Evolutionary conservation across 163 green algal genomes (phyloP), one percentile per base, ranked within the genome.

Genomic region (Coccomyxa subellipsoidea): DNA sequence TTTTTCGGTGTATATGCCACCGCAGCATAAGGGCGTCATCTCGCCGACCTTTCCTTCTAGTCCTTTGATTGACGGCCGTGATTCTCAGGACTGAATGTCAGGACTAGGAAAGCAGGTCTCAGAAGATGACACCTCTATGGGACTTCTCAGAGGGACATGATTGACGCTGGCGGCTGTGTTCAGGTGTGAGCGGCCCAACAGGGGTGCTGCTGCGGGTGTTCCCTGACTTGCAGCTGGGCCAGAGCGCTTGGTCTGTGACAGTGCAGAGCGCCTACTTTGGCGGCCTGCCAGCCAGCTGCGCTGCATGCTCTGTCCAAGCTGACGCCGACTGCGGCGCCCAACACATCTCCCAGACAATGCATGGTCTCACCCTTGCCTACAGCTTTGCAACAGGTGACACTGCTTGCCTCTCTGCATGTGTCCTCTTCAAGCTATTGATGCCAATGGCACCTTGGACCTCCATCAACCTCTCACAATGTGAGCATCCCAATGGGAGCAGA

Each of bases 201-300:
- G 29, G 66, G 10, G 66, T 73, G 27, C 29, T 37, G 66, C 66
- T 73, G 66, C 29, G 12, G 18, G 27, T 73, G 66, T 18, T 18
- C 18, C 29, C 66, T 23, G 66, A 59, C 15, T 12, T 18, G 1
- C 66, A 10, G 27, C 4, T 34, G 21, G 2, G 27, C 21, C 21
- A 73, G 66, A 18, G 18, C 2, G 21, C 66, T 23, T 73, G 66
- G 66, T 18, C 2, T 4, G 7, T 35, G 4, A 0, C n/a, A 9
- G 29, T 73, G 66, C 66, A 73, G 29, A 73, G 66, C 66, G 66
- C 66, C 4, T 73, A 73, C n/a, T 73, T 73, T 73, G 66, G 18
- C 7, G 66, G 66, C 27, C 66, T 73, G 1, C 66, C 66, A 35
- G 66, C 18, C 18, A 73, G 66, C 66, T 73, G 66, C 66, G 21